Evolutionary conservation across 139 green algal genomes (phyloP).

Genomic region (Chlamydomonas applanata): DNA sequence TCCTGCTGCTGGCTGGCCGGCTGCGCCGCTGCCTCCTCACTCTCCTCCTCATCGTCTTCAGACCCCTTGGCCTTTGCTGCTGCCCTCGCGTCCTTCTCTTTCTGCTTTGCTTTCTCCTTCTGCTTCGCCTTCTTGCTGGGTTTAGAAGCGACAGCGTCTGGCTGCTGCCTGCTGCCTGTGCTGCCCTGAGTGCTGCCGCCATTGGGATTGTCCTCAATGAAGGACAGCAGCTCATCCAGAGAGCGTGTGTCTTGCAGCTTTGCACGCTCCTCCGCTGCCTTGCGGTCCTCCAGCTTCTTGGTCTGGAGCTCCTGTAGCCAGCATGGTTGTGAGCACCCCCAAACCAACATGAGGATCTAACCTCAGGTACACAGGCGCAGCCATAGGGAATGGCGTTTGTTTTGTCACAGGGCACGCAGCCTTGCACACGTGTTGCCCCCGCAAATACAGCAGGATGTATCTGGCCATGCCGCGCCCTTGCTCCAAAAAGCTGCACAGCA

Average conservation of each 20-base stretch:
- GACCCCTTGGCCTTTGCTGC: neutral
- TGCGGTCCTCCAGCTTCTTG: neutral
- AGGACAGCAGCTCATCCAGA: constrained; percentile 59
- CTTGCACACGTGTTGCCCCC: too few species aligned
- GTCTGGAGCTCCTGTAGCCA: constrained; percentile 9
- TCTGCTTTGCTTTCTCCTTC: constrained; percentile 21
- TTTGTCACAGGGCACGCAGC: too few species aligned
- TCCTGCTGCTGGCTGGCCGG: neutral
- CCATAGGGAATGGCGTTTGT: too few species aligned
- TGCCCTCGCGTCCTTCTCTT: constrained; percentile 10
- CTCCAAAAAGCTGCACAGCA: too few species aligned
- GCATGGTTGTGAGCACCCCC: too few species aligned
- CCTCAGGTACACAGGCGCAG: too few species aligned
- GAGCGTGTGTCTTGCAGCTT: constrained; percentile 32
- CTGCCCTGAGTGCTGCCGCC: neutral
- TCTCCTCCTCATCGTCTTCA: neutral
- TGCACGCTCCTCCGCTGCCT: neutral
- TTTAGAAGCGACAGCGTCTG: neutral
- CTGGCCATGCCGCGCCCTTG: too few species aligned
- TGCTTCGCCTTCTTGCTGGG: constrained; percentile 20
- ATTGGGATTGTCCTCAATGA: constrained; percentile 54
- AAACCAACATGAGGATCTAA: too few species aligned
- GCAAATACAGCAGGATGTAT: too few species aligned
- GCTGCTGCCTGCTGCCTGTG: neutral
- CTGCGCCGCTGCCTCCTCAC: neutral